Percentiles rank a stretch among this genome's conserved stretches.
Evolutionary conservation across 2,329 filamentous ascomycete genomes (phyloP).

Genomic region (Orbilia quercus): DNA sequence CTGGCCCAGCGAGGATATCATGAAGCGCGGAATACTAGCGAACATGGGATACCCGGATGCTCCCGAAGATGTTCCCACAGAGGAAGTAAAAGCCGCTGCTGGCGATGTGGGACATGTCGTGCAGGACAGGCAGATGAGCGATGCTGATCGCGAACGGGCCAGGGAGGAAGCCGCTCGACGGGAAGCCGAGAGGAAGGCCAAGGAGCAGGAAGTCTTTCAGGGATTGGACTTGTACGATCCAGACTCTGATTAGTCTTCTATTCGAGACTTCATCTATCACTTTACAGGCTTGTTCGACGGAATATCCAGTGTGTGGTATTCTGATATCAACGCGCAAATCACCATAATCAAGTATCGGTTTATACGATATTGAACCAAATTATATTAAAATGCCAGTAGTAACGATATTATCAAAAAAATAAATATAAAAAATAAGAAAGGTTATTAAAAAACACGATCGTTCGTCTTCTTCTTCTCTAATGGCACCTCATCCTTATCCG

Average conservation of each 20-base stretch:
- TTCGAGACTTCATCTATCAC: too few species aligned
- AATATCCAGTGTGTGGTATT: too few species aligned
- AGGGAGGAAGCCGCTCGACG: slow-evolving; percentile 57
- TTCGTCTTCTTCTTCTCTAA: slow-evolving; percentile 53
- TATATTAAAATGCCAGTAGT: neutral
- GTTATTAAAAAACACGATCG: slow-evolving; percentile 30
- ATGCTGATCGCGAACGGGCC: slow-evolving; percentile 61
- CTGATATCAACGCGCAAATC: too few species aligned
- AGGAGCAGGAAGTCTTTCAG: slow-evolving; percentile 63
- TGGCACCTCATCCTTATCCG: slow-evolving; percentile 42
- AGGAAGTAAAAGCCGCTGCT: slow-evolving; percentile 59
- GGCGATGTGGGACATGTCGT: slow-evolving; percentile 53
- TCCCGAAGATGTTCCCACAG: slow-evolving; percentile 69
- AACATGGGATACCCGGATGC: slow-evolving; percentile 67
- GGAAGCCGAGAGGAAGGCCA: slow-evolving; percentile 61
- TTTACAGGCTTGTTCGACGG: too few species aligned
- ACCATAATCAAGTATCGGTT: too few species aligned
- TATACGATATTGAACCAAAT: neutral
- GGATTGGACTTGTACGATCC: slow-evolving; percentile 64
- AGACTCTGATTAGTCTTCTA: slow-evolving; percentile 63
- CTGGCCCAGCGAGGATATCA: slow-evolving; percentile 78
- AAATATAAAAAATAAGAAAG: neutral
- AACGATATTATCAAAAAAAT: too few species aligned
- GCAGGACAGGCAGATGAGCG: slow-evolving; percentile 61
- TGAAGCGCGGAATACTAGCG: slow-evolving; percentile 75